Evolutionary conservation across 768 basidiomycete genomes (phyloP).

Genomic region (Sporobolomyces pararoseus): DNA sequence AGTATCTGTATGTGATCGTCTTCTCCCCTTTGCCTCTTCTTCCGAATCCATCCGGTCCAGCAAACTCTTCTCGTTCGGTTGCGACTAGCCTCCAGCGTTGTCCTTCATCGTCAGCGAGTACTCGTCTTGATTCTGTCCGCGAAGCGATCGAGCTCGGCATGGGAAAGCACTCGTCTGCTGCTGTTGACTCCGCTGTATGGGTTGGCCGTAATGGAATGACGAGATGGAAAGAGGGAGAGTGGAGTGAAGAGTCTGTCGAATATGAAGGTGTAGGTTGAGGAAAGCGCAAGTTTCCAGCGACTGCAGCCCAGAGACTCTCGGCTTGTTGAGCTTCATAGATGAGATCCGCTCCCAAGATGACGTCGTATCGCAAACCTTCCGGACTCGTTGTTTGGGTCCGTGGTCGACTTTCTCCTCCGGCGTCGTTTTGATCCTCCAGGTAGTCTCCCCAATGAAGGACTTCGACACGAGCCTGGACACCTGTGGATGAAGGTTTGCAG

Average conservation of each 20-base stretch:
- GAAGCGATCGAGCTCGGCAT: neutral
- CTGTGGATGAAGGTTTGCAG: constrained; percentile 15
- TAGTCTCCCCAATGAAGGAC: constrained; percentile 63
- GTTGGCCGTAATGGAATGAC: constrained; percentile 66
- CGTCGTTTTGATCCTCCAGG: neutral
- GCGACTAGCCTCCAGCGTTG: constrained; percentile 8
- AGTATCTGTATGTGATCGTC: constrained; percentile 64
- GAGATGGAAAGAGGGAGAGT: constrained; percentile 63
- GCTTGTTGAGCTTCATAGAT: constrained; percentile 71
- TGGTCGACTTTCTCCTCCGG: neutral
- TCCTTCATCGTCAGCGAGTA: neutral
- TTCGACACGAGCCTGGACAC: constrained; percentile 53
- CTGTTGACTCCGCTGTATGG: constrained; percentile 57
- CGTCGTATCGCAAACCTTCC: constrained; percentile 56
- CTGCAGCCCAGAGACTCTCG: constrained; percentile 63
- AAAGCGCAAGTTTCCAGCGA: constrained; percentile 55
- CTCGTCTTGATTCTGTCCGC: neutral
- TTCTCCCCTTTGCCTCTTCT: constrained; percentile 53
- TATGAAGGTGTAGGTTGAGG: no score
- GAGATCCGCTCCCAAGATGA: constrained; percentile 74
- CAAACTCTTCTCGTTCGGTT: constrained; percentile 14
- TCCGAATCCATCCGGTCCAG: constrained; percentile 19
- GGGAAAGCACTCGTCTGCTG: constrained; percentile 53
- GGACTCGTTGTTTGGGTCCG: constrained; percentile 40
- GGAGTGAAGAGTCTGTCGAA: constrained; percentile 30